Base-by-base conservation (phyloP, 148 eudicot genomes). In the Beta vulgaris region DNA sequence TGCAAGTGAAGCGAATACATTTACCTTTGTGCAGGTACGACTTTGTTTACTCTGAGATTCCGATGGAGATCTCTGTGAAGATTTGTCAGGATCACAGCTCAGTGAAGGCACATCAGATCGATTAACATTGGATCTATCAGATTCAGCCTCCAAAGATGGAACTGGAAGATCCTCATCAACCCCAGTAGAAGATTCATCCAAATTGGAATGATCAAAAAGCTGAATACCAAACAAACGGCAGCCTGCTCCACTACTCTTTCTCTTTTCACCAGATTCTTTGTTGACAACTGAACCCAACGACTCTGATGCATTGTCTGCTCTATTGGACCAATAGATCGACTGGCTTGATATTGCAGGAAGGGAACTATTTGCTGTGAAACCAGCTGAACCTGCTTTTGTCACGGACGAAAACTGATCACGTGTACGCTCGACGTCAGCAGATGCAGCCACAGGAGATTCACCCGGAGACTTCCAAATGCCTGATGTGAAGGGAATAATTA, bases 21-120 rank as follows among this genome's bases (percentile, higher is more conserved):
- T 35, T 84, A 91, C 98, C 93, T 94, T 94, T 16, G 97, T 94
- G 84, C 98, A 91, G 77, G 97, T 94, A 53, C 97, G 83, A 51
- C 69, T 85, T 76, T 88, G 97, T 82, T 86, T 94, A 82, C 86
- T 86, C 62, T 84, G 90, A 9, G 84, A 82, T 74, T 88, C n/a
- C n/a, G n/a, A n/a, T n/a, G n/a, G n/a, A n/a, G n/a, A n/a, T n/a
- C 86, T 86, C 62, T 84, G 90, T 7, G 84, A 86, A 59, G 96
- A 87, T 67, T 84, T 90, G 21, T 88, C 97, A 73, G 86, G 90
- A 69, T 91, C 95, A 86, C 79, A 80, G 68, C 85, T 85, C 58
- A 79, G 76, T 3, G 87, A 86, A 78, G 97, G 98, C 75, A 83
- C 46, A 74, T 87, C 88, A 73, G 88, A 82, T 44, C 54, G 87